Base-by-base conservation (phyloP, 768 basidiomycete genomes). In the Lactarius tabidus region DNA sequence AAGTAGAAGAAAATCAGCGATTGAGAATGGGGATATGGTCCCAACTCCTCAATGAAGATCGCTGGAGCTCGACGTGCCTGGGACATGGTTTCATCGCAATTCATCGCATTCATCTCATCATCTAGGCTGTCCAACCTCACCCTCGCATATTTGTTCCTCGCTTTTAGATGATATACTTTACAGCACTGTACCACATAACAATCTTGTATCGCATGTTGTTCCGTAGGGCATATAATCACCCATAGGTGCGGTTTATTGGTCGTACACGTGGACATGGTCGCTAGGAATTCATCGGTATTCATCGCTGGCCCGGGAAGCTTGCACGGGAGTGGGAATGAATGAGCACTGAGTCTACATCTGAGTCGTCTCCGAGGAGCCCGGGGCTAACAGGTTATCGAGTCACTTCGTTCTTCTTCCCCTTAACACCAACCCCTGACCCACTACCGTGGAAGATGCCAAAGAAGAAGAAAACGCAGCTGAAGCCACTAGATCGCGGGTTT, bases 401-500 rank as follows among this genome's bases (percentile, higher is more conserved):
- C 28, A 59, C 20, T 59, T 31, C 41, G 43, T 29, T 26, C 35
- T 51, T 51, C 48, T 51, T 23, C 23, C 48, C 6, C 26, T 51
- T 51, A 26, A 51, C 48, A 26, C 48, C 23, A 45, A 51, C 26
- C 1, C 48, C 23, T 48, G 62, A 39, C 41, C 36, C n/a, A 18
- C 57, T 33, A 59, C 53, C 39, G 9, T 67, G 53, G 52, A 63
- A 36, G 57, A 91, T 91, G 90, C 80, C 86, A 65, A 93, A 92
- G 80, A 92, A 91, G 80, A 93, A 88, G 82, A 93, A 91, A 78
- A 85, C 86, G 7, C 87, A 91, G 73, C 74, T 89, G 70, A 91
- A 90, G 76, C 84, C 88, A 26, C 79, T 89, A 48, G 82, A 75
- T 48, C 85, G 93, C 62, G 90, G 90, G 18, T 92, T 93, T 71